Evolutionary conservation across 140 eudicot species (phyloP), one percentile per base, ranked within the genome.

Genomic region (Senecio squalidus): DNA sequence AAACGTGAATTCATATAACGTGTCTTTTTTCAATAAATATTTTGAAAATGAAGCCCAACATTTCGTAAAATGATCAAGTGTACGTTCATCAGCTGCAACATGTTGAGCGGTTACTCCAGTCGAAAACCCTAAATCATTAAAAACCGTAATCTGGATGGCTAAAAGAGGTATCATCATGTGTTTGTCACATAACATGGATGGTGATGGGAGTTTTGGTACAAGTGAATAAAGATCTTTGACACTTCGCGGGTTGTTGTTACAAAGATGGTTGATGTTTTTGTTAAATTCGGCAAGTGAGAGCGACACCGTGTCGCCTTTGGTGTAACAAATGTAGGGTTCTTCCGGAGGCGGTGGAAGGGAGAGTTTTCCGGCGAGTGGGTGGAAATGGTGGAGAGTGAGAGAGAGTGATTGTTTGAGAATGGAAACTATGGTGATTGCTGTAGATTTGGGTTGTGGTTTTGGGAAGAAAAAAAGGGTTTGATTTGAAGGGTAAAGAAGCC

Each of bases 331-430:
- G 33, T 51, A 28, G 15, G 82, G 73, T 1, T 65, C 72, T 5
- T 67, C 60, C 4, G 81, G 73, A 0, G 58, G 68, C 7, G 68
- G 55, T 10, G 81, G 69, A 29, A 58, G 31, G 1, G 51, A 36
- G 34, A 76, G 68, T 62, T 65, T 65, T 22, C 77, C 82, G 43
- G 77, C 63, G 54, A 76, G 76, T 7, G 74, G 82, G 39, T 71
- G 21, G 55, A 64, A 76, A 30, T 54, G 74, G 34, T 65, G 74
- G 74, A 76, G 82, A 48, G 77, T 65, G 26, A 16, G 18, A 20
- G 77, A 53, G 34, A 76, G 73, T 24, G 82, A 70, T 29, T 76
- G 73, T 53, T 70, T 76, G 27, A 76, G 82, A 41, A 24, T 43
- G 54, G 39, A 26, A 18, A 70, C 28, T 0, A 45, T 8, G 60